Base-by-base conservation (phyloP, 2,329 filamentous ascomycete genomes). In the Arthroderma sp. region DNA sequence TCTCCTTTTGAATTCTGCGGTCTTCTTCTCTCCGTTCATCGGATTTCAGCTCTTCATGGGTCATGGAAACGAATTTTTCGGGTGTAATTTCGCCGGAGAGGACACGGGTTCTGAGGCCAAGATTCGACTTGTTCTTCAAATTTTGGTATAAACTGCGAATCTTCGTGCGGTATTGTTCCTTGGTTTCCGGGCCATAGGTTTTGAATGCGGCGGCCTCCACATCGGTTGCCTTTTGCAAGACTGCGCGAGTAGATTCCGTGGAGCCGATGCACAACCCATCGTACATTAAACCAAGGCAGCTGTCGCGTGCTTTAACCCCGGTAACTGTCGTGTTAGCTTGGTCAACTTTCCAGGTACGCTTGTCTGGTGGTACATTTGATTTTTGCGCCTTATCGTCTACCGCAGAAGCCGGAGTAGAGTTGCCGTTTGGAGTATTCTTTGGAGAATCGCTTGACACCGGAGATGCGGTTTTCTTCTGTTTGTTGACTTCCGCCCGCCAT, bases 131-230 rank as follows among this genome's bases (percentile, higher is more conserved):
- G 76, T 88, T 89, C 78, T 96, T 97, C 65, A 98, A 82, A 69
- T 97, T 97, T 70, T 91, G 84, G 75, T 89, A 97, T 21, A 98
- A 82, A 19, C 89, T 94, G 63, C 91, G 87, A 66, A 97, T 86
- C 78, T 96, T 96, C 63, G 79, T 80, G 68, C 86, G 86, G 79
- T 98, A 98, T 54, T 85, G 81, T 51, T 82, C 74, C 52, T 79
- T 80, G 15, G 79, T 85, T 66, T 90, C 85, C 56, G 85, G 83
- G 58, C 85, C 84, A 70, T 84, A 86, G 31, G 79, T 74, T 58
- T 78, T 79, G 73, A 79, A 91, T 4, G 87, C 87, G 6, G 90
- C 88, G 38, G 80, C 71, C 76, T 98, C 93, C 61, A 94, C 81
- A 44, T 86, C 82, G 63, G 82, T 82, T 62, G 84, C 81, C 59